Evolutionary conservation across 169 alveolate species (phyloP).

Genomic region (Neospora caninum): DNA sequence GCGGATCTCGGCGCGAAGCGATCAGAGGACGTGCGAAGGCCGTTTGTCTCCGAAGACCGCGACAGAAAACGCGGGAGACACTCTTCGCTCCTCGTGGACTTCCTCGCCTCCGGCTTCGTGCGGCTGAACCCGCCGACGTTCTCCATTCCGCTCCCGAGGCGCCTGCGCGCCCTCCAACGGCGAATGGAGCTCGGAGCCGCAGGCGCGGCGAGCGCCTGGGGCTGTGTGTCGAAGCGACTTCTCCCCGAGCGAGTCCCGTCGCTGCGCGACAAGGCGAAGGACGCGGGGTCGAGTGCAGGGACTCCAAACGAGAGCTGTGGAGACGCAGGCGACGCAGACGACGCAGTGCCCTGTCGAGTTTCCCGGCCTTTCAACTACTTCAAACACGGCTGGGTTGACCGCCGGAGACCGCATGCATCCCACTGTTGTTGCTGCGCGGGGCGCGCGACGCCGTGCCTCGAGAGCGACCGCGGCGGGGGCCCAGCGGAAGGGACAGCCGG

Average conservation of each 20-base stretch:
- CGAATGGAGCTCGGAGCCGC: neutral
- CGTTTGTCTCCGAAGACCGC: neutral
- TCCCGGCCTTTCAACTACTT: neutral
- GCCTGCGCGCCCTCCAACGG: neutral
- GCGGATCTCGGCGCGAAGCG: neutral
- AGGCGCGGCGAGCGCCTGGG: too few relatives aligned
- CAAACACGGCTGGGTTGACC: neutral
- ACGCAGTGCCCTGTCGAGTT: too few relatives aligned
- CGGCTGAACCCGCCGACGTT: neutral
- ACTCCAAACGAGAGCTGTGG: too few relatives aligned
- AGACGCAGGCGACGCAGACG: too few relatives aligned
- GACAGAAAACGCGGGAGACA: neutral
- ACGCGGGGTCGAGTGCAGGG: too few relatives aligned
- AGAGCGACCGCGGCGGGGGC: neutral
- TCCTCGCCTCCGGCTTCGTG: neutral
- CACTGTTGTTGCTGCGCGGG: conserved; percentile 1
- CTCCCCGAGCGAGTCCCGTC: too few relatives aligned
- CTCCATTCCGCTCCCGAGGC: neutral
- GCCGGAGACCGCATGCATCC: neutral
- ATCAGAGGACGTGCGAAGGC: too few relatives aligned
- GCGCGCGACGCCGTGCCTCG: neutral
- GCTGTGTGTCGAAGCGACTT: too few relatives aligned
- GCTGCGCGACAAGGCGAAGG: too few relatives aligned
- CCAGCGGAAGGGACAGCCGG: too few relatives aligned
- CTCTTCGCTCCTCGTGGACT: neutral